A percentile compares a stretch with the other conserved stretches of the same genome.
phyloP scores from a whole-genome alignment of 2,329 filamentous ascomycete species.

The Monosporascus ibericus region DNA sequence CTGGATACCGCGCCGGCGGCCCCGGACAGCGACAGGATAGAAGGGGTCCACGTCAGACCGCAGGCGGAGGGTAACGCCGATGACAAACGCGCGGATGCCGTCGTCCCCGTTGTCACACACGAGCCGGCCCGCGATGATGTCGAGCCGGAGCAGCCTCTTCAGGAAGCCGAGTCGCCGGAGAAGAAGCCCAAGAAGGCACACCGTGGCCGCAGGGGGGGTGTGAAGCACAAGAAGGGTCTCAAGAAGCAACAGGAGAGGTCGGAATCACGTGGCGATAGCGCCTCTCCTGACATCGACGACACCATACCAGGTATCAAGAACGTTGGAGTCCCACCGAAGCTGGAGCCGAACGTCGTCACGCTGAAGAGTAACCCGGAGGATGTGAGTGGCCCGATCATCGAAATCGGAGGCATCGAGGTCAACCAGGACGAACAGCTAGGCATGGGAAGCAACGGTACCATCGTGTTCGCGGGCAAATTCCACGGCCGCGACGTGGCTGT shows the following conservation, averaged over 20 bases:
- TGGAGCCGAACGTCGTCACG: slow-evolving; percentile 58
- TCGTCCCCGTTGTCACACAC: slow-evolving; percentile 11
- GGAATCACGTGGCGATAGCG: slow-evolving; percentile 42
- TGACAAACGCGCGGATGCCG: slow-evolving; percentile 10
- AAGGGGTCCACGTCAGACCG: background rate
- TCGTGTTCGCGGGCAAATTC: slow-evolving; percentile 91
- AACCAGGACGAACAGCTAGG: slow-evolving; percentile 58
- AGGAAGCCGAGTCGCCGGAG: slow-evolving; percentile 29
- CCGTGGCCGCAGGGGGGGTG: slow-evolving; percentile 65
- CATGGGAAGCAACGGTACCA: slow-evolving; percentile 91
- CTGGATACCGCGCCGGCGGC: background rate
- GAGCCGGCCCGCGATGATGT: slow-evolving; percentile 7
- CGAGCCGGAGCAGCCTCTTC: slow-evolving; percentile 18
- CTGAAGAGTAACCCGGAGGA: slow-evolving; percentile 52
- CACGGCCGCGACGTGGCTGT: slow-evolving; percentile 91
- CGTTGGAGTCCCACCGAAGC: slow-evolving; percentile 44
- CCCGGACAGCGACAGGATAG: background rate
- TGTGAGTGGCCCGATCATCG: slow-evolving; percentile 52
- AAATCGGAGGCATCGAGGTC: slow-evolving; percentile 59
- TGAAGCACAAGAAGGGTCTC: slow-evolving; percentile 58
- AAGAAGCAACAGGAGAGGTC: slow-evolving; percentile 48
- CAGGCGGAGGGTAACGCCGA: slow-evolving; percentile 1
- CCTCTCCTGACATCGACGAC: slow-evolving; percentile 24
- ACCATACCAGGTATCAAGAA: slow-evolving; percentile 60
- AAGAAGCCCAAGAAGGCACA: slow-evolving; percentile 64